Evolutionary conservation across 345 rosid species (phyloP).

Genomic region (Gynandropsis gynandra): DNA sequence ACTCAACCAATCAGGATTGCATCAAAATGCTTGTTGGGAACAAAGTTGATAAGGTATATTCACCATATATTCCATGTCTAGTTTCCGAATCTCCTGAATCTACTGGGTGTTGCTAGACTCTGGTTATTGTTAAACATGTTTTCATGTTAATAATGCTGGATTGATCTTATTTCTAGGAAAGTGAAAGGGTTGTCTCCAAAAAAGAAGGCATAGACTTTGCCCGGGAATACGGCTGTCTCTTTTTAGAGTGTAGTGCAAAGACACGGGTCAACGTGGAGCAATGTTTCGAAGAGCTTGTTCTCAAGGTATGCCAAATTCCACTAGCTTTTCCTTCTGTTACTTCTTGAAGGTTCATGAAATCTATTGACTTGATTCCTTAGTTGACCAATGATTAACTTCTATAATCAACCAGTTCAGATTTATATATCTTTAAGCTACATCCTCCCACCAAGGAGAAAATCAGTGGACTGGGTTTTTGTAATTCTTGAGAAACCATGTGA

Average conservation of each 20-base stretch:
- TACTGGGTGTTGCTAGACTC: not conserved
- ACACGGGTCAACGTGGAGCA: constrained; percentile 84
- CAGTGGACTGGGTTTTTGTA: too few species aligned
- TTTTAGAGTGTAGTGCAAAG: constrained; percentile 92
- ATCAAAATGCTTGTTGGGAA: constrained; percentile 97
- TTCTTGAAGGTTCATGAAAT: too few species aligned
- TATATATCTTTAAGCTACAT: too few species aligned
- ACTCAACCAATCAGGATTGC: constrained; percentile 89
- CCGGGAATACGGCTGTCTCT: constrained; percentile 82
- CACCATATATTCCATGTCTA: not conserved
- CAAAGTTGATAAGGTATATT: constrained; percentile 78
- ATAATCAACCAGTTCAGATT: too few species aligned
- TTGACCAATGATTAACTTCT: too few species aligned
- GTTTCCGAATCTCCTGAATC: not conserved
- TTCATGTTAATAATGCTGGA: not conserved
- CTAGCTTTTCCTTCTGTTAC: not conserved
- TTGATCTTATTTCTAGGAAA: constrained; percentile 50
- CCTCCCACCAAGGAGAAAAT: too few species aligned
- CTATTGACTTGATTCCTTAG: too few species aligned
- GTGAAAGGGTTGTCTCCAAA: constrained; percentile 84
- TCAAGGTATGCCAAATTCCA: constrained; percentile 41
- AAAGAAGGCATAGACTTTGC: constrained; percentile 89
- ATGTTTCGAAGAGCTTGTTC: constrained; percentile 95
- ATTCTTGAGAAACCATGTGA: too few species aligned
- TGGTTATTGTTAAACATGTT: too few species aligned